These are phyloP conservation scores for Eutypella sp. DNA, from an alignment of 2,329 filamentous ascomycete species.

Conservation along the genomic window DNA sequence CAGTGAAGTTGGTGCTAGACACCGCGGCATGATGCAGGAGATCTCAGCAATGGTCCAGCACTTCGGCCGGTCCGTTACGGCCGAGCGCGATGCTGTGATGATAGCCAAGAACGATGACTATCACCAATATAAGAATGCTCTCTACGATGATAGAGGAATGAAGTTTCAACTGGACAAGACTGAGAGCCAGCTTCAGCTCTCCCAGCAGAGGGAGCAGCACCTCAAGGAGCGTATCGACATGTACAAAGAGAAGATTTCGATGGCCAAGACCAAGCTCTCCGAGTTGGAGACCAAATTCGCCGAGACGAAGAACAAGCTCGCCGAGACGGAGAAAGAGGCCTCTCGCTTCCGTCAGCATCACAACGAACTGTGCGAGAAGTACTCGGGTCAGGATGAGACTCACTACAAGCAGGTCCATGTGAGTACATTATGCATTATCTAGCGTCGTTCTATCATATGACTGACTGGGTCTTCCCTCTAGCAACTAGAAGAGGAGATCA, in stretches of 20 bases:
- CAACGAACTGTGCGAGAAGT: constrained; percentile 9
- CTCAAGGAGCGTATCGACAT: constrained; percentile 12
- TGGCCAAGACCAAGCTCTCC: constrained; percentile 6
- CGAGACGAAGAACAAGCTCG: constrained; percentile 6
- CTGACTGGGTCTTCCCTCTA: constrained; percentile 3
- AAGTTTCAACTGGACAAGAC: constrained; percentile 4
- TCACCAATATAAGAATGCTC: constrained; percentile 6
- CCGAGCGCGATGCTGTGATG: constrained; percentile 13
- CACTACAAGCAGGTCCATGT: constrained; percentile 18
- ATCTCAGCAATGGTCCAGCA: constrained; percentile 15
- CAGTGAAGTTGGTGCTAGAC: constrained; percentile 6
- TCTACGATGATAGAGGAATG: constrained; percentile 4
- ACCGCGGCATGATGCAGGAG: constrained; percentile 14
- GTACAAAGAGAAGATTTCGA: constrained; percentile 6
- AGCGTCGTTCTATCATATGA: constrained; percentile 3
- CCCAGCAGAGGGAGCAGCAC: constrained; percentile 9
- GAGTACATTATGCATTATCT: constrained; percentile 4
- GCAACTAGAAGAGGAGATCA: constrained; percentile 18
- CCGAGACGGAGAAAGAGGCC: constrained; percentile 5
- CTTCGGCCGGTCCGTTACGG: constrained; percentile 6
- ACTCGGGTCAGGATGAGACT: constrained; percentile 17
- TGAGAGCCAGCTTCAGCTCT: constrained; percentile 1
- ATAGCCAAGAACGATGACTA: constrained; percentile 5
- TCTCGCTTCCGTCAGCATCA: constrained; percentile 17
- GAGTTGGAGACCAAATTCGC: too few relatives aligned